These are phyloP conservation scores for Albizia julibrissin DNA, from an alignment of 306 rosid species.

Conservation along the genomic window DNA sequence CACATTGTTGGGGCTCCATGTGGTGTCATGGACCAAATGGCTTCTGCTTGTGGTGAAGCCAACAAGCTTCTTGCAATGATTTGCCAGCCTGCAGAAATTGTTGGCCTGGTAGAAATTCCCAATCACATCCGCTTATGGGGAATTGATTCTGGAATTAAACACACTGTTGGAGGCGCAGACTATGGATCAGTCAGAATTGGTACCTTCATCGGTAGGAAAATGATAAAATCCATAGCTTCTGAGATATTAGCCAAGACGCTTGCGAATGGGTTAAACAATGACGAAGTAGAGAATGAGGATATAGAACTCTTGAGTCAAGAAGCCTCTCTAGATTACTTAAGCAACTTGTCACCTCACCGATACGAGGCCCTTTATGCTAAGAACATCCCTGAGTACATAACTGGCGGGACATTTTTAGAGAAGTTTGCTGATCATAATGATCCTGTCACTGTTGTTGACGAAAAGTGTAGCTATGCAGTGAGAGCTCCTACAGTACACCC, in stretches of 20 bases:
- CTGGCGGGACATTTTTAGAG: conserved; percentile 63
- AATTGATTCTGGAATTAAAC: conserved; percentile 95
- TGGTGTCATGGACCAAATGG: conserved; percentile 99
- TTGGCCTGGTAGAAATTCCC: conserved; percentile 95
- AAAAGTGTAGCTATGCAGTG: conserved; percentile 62
- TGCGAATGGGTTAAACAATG: conserved; percentile 53
- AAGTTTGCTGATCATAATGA: conserved; percentile 69
- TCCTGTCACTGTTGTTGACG: conserved; percentile 75
- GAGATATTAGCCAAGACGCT: conserved; percentile 47
- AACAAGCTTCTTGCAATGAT: conserved; percentile 96
- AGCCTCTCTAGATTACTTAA: conserved; percentile 70
- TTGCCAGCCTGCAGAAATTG: conserved; percentile 99
- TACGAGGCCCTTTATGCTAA: conserved; percentile 69
- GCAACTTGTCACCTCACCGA: conserved; percentile 90
- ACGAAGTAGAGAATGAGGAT: conserved; percentile 64
- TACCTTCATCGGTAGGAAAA: conserved; percentile 83
- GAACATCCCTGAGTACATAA: conserved; percentile 56
- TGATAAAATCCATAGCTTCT: conserved; percentile 75
- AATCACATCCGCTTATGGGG: conserved; percentile 89
- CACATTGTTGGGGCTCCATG: conserved; percentile 99
- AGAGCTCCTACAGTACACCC: conserved; percentile 78
- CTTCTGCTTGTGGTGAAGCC: conserved; percentile 97
- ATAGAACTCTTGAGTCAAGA: conserved; percentile 72
- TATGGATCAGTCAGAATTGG: conserved; percentile 70
- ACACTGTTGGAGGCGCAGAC: conserved; percentile 66